Evolutionary conservation across 192 early-diverging fungal genomes (phyloP), one percentile per base, ranked within the genome.

Genomic region (Coemansia sp.): DNA sequence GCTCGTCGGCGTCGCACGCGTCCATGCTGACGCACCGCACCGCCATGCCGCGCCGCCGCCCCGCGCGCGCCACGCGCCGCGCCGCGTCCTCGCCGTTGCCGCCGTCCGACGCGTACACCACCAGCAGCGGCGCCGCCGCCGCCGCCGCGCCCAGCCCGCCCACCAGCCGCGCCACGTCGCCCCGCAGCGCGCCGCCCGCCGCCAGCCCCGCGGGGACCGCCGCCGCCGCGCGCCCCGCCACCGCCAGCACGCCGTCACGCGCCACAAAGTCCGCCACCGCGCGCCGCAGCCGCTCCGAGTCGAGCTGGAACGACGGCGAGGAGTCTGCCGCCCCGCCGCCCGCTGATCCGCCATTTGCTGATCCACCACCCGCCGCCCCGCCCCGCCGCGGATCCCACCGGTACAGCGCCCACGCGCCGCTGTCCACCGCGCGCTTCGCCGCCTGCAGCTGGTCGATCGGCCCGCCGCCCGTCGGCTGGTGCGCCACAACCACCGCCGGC

Each of bases 321-420:
- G 21, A 18, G 19, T 13, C n/a, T n/a, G n/a, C n/a, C n/a, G n/a
- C n/a, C n/a, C n/a, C n/a, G n/a, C n/a, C n/a, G n/a, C n/a, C n/a
- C n/a, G n/a, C n/a, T n/a, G n/a, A n/a, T n/a, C n/a, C n/a, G n/a
- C n/a, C n/a, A n/a, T n/a, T n/a, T n/a, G n/a, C n/a, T n/a, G n/a
- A n/a, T n/a, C n/a, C n/a, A n/a, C n/a, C n/a, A n/a, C n/a, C n/a
- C n/a, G n/a, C n/a, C n/a, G n/a, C n/a, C n/a, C n/a, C n/a, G n/a
- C n/a, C n/a, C 39, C 65, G 66, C 34, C 17, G 8, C 48, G 94
- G 94, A 66, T 92, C 88, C 90, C 91, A 98, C 58, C 95, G 87
- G 82, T 94, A 98, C 40, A 98, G 74, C 15, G 95, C 90, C 91
- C 93, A 96, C 52, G 88, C 83, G 19, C 92, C 93, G 42, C 70